Evolutionary conservation across 1,284 basidiomycete species (phyloP).

Genomic region (Salmacisia buchloeana): DNA sequence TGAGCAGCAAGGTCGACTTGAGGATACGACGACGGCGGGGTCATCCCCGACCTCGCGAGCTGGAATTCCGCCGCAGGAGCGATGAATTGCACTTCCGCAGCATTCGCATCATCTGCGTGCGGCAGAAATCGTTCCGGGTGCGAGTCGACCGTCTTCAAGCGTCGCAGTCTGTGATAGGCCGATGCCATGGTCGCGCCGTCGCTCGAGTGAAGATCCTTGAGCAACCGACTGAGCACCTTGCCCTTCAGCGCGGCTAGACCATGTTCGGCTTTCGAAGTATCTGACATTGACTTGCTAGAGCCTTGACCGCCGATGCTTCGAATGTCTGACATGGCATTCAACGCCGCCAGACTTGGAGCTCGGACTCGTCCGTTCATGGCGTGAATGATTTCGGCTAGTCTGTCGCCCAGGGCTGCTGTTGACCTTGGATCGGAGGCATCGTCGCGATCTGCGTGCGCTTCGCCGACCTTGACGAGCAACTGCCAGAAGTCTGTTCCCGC

Average conservation of each 20-base stretch:
- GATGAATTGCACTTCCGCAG: neutral
- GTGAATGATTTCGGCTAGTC: neutral
- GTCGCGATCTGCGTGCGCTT: neutral
- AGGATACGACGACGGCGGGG: slow-evolving; percentile 29
- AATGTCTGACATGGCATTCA: neutral
- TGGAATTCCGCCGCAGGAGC: neutral
- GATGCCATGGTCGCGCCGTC: neutral
- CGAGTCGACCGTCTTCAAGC: neutral
- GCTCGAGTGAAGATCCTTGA: neutral
- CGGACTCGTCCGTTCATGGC: neutral
- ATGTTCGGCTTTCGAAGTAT: neutral
- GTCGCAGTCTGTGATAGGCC: neutral
- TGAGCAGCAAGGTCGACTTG: slow-evolving; percentile 66
- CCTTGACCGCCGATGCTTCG: neutral
- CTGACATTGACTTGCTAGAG: neutral
- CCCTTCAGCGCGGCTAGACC: neutral
- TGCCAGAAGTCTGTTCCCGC: neutral
- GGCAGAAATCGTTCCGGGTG: neutral
- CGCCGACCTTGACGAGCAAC: slow-evolving; percentile 4
- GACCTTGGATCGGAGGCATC: neutral
- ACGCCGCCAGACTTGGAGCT: neutral
- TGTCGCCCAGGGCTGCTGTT: neutral
- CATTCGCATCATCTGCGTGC: neutral
- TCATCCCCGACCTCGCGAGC: neutral
- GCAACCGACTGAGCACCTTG: neutral